A percentile compares a stretch with the other conserved stretches of the same genome.
phyloP scores from a whole-genome alignment of 2,329 filamentous ascomycete species.

The Colletotrichum musicola region DNA sequence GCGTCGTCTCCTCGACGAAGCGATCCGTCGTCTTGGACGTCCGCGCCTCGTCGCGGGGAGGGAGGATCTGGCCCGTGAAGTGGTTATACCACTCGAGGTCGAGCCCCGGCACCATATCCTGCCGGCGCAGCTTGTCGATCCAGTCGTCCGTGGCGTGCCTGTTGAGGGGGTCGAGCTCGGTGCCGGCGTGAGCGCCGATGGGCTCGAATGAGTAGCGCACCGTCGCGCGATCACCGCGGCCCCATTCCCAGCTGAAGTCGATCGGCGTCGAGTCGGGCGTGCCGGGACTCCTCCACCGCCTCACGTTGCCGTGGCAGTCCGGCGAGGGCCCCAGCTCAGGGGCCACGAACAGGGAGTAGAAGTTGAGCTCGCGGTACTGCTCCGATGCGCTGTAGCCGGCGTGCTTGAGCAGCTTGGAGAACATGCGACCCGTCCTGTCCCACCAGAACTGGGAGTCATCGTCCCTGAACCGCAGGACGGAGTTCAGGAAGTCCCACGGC shows the following conservation, averaged over 20 bases:
- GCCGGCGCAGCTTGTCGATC: slow-evolving; percentile 29
- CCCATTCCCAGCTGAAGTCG: slow-evolving; percentile 39
- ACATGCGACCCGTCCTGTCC: slow-evolving; percentile 34
- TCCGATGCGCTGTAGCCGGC: slow-evolving; percentile 34
- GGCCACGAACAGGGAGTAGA: slow-evolving; percentile 37
- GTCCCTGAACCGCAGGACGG: slow-evolving; percentile 32
- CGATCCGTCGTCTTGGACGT: slow-evolving; percentile 26
- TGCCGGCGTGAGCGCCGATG: slow-evolving; percentile 30
- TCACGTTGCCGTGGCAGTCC: slow-evolving; percentile 31
- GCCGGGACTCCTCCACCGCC: slow-evolving; percentile 31
- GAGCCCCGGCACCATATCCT: slow-evolving; percentile 28
- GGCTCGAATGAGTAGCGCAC: slow-evolving; percentile 35
- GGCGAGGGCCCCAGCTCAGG: slow-evolving; percentile 34
- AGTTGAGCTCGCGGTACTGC: slow-evolving; percentile 36
- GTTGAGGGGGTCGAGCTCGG: slow-evolving; percentile 34
- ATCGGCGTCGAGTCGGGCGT: slow-evolving; percentile 34
- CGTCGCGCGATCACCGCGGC: slow-evolving; percentile 7
- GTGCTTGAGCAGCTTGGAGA: slow-evolving; percentile 32
- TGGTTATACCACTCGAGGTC: slow-evolving; percentile 35
- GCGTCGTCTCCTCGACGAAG: slow-evolving; percentile 34
- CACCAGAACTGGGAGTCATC: slow-evolving; percentile 37
- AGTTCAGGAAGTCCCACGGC: slow-evolving; percentile 37
- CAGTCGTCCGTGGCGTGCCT: slow-evolving; percentile 32
- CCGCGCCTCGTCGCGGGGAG: slow-evolving; percentile 6
- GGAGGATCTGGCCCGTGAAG: slow-evolving; percentile 30